Evolutionary conservation across 768 basidiomycete species (phyloP).

Genomic region (Paxillus ammoniavirescens): DNA sequence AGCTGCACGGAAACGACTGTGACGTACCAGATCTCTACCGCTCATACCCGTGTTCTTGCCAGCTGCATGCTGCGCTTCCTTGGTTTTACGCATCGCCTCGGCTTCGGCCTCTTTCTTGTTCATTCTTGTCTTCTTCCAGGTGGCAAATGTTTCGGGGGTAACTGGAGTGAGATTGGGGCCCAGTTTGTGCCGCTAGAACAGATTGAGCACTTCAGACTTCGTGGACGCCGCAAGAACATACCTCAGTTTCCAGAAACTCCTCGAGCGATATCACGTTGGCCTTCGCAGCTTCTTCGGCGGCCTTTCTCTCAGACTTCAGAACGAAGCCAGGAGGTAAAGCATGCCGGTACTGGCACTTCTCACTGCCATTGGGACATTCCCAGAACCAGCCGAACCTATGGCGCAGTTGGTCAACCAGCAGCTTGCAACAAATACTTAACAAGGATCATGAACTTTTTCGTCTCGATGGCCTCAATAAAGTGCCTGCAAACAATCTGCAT

Average conservation of each 20-base stretch:
- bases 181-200: constrained; percentile 84
- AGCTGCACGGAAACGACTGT: neutral
- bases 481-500: constrained; percentile 93
- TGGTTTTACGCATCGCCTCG: constrained; percentile 78
- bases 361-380: constrained; percentile 84
- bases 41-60: constrained; percentile 94
- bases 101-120: constrained; percentile 92
- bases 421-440: neutral
- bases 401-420: neutral
- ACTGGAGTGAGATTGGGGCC: constrained; percentile 89
- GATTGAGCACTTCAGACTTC: neutral
- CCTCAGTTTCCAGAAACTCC: constrained; percentile 98
- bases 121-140: constrained; percentile 94
- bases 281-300: constrained; percentile 86
- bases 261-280: constrained; percentile 88
- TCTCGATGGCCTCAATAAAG: constrained; percentile 96
- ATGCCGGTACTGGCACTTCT: constrained; percentile 90
- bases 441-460: constrained; percentile 56
- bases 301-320: constrained; percentile 91
- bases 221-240: constrained; percentile 32
- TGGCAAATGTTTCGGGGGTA: constrained; percentile 85
- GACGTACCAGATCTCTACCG: constrained; percentile 85
- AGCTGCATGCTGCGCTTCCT: constrained; percentile 76
- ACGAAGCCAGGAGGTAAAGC: constrained; percentile 96
- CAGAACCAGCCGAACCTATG: constrained; percentile 90